A percentile compares a stretch with the other conserved stretches of the same genome.
Conservation (phyloP, 306 rosid species). For the Cucurbita pepo region DNA sequence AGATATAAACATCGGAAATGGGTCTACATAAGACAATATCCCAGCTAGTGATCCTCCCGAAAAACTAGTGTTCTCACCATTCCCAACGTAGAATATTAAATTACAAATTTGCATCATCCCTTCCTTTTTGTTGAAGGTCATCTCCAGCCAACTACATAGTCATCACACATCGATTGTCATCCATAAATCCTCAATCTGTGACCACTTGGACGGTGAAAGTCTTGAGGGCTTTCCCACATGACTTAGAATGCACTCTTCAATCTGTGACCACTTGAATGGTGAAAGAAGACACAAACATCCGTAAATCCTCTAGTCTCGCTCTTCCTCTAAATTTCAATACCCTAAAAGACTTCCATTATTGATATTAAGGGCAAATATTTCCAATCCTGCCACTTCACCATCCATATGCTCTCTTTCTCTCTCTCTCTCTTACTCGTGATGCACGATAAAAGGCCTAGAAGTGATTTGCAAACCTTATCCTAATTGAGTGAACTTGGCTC, state of each 20-base stretch:
- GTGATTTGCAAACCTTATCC: background rate
- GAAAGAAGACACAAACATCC: background rate
- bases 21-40: background rate
- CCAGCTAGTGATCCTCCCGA: background rate
- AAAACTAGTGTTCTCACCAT: background rate
- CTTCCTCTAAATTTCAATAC: background rate
- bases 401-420: background rate
- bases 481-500: background rate
- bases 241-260: background rate
- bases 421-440: background rate
- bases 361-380: background rate
- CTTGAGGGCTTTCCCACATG: background rate
- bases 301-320: background rate
- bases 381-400: background rate
- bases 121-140: background rate
- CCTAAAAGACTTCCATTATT: background rate
- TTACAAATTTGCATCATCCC: background rate
- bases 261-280: background rate
- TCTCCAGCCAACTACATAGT: background rate
- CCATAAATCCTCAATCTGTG: too few relatives aligned
- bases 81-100: background rate
- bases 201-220: too few relatives aligned
- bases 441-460: background rate
- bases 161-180: background rate
- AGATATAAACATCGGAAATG: background rate